Evolutionary conservation across 1,284 basidiomycete species (phyloP), one percentile per base, ranked within the genome.

Genomic region (Cryptococcus hybrid): DNA sequence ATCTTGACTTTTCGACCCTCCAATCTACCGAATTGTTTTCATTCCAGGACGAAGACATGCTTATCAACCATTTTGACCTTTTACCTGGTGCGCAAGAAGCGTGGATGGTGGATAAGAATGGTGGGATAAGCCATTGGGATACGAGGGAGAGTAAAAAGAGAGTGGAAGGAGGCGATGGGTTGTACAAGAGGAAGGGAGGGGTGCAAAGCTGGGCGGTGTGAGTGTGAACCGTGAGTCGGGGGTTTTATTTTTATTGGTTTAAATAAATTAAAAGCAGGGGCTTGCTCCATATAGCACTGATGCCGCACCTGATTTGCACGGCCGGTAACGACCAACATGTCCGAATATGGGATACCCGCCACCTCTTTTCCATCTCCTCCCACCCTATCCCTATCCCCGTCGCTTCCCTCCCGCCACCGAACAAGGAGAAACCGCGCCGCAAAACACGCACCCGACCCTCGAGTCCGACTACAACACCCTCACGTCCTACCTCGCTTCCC

Each of bases 31-130:
- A 81, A 56, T 56, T 80, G 18, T 76, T 80, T 55, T 71, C 78
- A 15, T 71, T 77, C 30, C 61, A 67, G 7, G 74, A 80, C 60
- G 74, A 73, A 6, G 77, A 80, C 63, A 70, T 70, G 49, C 61
- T 81, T 7, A 73, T 80, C 59, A 78, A 75, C 9, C 76, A 78
- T 40, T 80, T 82, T 55, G 81, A 82, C 59, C 65, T 81, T 15
- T 65, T 70, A 7, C 74, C 74, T 1, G 65, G 62, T 5, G 80
- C 79, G 0, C 65, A 78, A 42, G 74, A 79, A 54, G 73, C 74
- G 12, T 79, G 78, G 78, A 55, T 75, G 9, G 67, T 70, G 3
- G 80, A 81, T 61, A 77, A 76, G 57, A 62, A 75, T 24, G 81
- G 81, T 24, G 80, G 80, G 0, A 65, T 81, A 46, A 76, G 73